Evolutionary conservation across 106 monocot genomes (phyloP).

Genomic region (Platanthera zijinensis): DNA sequence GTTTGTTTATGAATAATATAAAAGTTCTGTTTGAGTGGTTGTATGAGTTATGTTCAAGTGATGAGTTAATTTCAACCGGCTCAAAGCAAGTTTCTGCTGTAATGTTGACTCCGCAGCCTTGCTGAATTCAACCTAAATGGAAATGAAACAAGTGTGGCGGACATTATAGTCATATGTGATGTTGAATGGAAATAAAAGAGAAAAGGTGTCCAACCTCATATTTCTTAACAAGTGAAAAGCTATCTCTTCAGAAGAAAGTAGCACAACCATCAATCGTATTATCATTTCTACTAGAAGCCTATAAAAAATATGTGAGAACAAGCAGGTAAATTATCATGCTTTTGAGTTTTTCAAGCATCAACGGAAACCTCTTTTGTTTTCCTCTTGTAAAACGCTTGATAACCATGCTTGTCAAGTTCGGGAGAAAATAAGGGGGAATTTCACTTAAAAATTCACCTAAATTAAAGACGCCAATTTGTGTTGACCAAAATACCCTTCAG

Average conservation of each 20-base stretch:
- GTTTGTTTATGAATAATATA: too few relatives aligned
- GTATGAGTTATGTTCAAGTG: too few relatives aligned
- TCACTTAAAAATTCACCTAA: too few relatives aligned
- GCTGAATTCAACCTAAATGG: too few relatives aligned
- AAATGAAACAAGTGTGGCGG: too few relatives aligned
- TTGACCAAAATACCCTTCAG: too few relatives aligned
- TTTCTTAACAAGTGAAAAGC: conserved; percentile 91
- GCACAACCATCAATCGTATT: conserved; percentile 86
- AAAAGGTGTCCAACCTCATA: conserved; percentile 69
- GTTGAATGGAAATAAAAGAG: neutral
- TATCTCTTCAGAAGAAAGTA: conserved; percentile 83
- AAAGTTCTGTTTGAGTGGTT: too few relatives aligned
- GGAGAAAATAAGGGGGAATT: conserved; percentile 94
- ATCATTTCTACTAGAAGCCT: conserved; percentile 62
- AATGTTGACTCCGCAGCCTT: too few relatives aligned
- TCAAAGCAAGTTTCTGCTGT: too few relatives aligned
- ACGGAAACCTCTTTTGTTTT: conserved; percentile 67
- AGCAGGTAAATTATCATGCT: neutral
- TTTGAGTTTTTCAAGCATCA: neutral
- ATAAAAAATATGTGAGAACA: neutral
- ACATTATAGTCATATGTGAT: neutral
- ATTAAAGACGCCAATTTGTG: too few relatives aligned
- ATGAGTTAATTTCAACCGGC: too few relatives aligned
- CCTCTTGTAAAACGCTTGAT: conserved; percentile 87
- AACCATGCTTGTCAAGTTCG: conserved; percentile 97